Percentiles rank a stretch among this genome's conserved stretches.
Evolutionary conservation across 345 rosid genomes (phyloP).

Genomic region (Populus simonii): DNA sequence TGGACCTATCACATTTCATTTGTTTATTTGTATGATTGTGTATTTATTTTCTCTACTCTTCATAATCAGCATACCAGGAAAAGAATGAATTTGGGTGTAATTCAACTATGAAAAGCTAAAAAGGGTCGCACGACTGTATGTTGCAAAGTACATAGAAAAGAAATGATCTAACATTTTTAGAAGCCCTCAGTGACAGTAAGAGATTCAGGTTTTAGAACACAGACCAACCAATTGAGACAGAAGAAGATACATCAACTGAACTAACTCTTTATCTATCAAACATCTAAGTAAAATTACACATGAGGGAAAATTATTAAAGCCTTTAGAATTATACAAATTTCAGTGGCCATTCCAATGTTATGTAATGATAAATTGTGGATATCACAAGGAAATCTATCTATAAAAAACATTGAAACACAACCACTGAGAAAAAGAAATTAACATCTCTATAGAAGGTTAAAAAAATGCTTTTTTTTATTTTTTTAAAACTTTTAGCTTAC

Average conservation of each 20-base stretch:
- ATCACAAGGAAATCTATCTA: neutral
- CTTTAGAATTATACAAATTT: neutral
- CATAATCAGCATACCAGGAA: neutral
- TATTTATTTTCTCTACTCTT: neutral
- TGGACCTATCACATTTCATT: too few relatives aligned
- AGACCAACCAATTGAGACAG: neutral
- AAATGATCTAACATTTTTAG: neutral
- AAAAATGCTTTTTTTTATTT: slow-evolving; percentile 1
- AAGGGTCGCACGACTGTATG: neutral
- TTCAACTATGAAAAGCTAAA: neutral
- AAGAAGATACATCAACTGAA: neutral
- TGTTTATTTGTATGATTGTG: too few relatives aligned
- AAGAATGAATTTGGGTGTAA: neutral
- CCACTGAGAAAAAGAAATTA: neutral
- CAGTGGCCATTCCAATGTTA: neutral
- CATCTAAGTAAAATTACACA: neutral
- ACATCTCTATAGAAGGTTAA: neutral
- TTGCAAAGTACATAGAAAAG: neutral
- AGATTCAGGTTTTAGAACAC: neutral
- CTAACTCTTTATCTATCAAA: neutral
- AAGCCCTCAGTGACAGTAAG: neutral
- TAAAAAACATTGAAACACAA: neutral
- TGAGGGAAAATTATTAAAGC: neutral
- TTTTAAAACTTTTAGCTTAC: slow-evolving; percentile 40
- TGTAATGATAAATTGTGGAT: neutral